Evolutionary conservation across 108 stramenopile species (phyloP), one percentile per base, ranked within the genome.

Genomic region (Halocafeteria seosinensis): DNA sequence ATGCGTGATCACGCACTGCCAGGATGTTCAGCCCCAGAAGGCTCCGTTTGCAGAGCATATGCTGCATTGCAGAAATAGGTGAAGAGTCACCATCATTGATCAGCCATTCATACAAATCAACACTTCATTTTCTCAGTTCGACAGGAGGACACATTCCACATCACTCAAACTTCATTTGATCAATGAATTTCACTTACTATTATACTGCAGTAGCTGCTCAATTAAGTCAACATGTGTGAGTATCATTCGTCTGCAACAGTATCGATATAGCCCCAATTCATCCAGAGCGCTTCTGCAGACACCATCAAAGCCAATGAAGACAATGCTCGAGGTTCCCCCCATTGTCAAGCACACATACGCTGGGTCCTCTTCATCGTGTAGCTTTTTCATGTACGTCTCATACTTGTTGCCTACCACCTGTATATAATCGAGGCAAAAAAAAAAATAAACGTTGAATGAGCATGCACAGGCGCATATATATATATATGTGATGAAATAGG

Each of bases 191-290:
- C 42, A 47, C 52, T 3, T 30, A 53, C 52, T 91, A 75, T 99
- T 96, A 84, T 99, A 99, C 74, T 99, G 95, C 55, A 99, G 82
- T 26, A 99, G 76, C 73, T 99, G 96, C 75, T 95, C 92, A 72
- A 99, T 99, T 38, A 99, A 79, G 78, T 99, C 98, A 5, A 99
- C 98, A 70, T 99, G 98, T 6, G 98, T 99, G 57, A 95, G 78
- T 76, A 99, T 71, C 98, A 99, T 99, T 47, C 98, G 77, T 55
- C 98, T 78, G 74, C 98, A 99, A 83, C 98, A 99, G 69, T 99
- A 99, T 80, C 98, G 65, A 70, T 87, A 86, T 33, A 99, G 78
- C 26, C 93, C 95, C 34, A 99, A 76, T 77, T 93, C 88, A 67
- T 95, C 90, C 67, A 99, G 66, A 24, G 94, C 94, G 62, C 94